These are phyloP conservation scores for Aspergillus sclerotialis DNA, from an alignment of 2,329 filamentous ascomycete species.

Conservation along the genomic window DNA sequence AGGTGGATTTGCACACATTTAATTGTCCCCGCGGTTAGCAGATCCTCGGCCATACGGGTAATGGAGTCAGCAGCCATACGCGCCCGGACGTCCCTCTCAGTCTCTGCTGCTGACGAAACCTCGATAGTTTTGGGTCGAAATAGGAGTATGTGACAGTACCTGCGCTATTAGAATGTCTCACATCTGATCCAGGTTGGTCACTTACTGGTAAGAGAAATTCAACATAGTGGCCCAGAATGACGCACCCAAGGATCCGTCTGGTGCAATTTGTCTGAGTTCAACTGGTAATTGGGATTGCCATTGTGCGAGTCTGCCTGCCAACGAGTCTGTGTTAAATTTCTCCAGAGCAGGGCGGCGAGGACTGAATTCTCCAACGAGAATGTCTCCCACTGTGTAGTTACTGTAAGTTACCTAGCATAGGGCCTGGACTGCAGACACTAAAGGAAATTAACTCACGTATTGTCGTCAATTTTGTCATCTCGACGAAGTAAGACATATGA, in stretches of 20 bases:
- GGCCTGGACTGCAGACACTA: too few relatives aligned
- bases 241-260: constrained; percentile 1
- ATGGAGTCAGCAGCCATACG: constrained; percentile 12
- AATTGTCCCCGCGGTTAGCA: constrained; percentile 8
- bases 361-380: constrained; percentile 6
- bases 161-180: too few relatives aligned
- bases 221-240: constrained; percentile 7
- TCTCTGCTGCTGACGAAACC: constrained; percentile 1
- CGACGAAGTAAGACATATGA: constrained; percentile 6
- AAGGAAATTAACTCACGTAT: constrained; percentile 3
- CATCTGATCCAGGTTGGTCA: too few relatives aligned
- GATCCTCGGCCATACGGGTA: constrained; percentile 13
- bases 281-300: constrained; percentile 3
- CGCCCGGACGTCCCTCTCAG: constrained; percentile 4
- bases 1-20: constrained; percentile 7
- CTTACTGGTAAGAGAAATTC: constrained; percentile 7
- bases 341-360: constrained; percentile 1
- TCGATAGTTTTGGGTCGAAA: constrained; percentile 6
- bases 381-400: constrained; percentile 3
- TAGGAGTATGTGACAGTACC: constrained; percentile 6
- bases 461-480: constrained; percentile 6
- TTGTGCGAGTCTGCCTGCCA: constrained; percentile 3
- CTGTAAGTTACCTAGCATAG: neutral
- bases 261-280: neutral
- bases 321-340: constrained; percentile 2